A percentile compares a stretch with the other conserved stretches of the same genome.
Conservation (phyloP, 768 basidiomycete species). For the Leccinellum albellum region DNA sequence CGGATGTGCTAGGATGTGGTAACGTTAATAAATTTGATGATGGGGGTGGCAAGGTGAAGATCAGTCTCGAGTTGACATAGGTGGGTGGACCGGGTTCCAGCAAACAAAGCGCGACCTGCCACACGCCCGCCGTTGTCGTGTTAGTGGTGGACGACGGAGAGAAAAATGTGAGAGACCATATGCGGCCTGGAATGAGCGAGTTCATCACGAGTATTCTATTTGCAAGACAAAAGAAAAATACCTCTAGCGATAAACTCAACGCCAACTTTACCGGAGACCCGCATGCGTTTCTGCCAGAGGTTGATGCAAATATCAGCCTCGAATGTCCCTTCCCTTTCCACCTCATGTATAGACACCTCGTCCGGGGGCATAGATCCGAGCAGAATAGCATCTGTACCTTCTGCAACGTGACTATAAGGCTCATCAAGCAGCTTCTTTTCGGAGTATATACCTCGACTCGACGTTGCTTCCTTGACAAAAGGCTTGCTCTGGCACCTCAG, state of each 20-base stretch:
- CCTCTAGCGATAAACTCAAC: slow-evolving; percentile 67
- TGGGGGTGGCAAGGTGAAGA: slow-evolving; percentile 37
- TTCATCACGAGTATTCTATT: not conserved
- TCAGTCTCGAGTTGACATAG: slow-evolving; percentile 49
- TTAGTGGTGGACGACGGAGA: slow-evolving; percentile 7
- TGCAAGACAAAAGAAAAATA: slow-evolving; percentile 6
- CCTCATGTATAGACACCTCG: slow-evolving; percentile 51
- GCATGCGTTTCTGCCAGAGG: slow-evolving; percentile 71
- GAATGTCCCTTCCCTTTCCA: slow-evolving; percentile 51
- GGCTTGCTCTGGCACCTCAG: slow-evolving; percentile 15
- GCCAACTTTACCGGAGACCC: slow-evolving; percentile 48
- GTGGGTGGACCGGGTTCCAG: slow-evolving; percentile 58
- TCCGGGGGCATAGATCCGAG: slow-evolving; percentile 47
- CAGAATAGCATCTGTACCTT: slow-evolving; percentile 48
- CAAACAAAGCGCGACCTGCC: slow-evolving; percentile 49
- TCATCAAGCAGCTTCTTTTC: not conserved
- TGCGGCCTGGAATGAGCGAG: slow-evolving; percentile 15
- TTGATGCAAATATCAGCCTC: slow-evolving; percentile 41
- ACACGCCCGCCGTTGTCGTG: slow-evolving; percentile 11
- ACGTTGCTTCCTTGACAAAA: slow-evolving; percentile 7
- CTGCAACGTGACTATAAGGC: not conserved
- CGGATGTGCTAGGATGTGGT: not conserved
- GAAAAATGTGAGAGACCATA: slow-evolving; percentile 27
- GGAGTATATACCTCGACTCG: slow-evolving; percentile 7
- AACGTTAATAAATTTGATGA: not conserved